A percentile compares a stretch with the other conserved stretches of the same genome.
These are phyloP conservation scores for Carallia brachiata DNA, from an alignment of 345 rosid species.

Conservation along the genomic window DNA sequence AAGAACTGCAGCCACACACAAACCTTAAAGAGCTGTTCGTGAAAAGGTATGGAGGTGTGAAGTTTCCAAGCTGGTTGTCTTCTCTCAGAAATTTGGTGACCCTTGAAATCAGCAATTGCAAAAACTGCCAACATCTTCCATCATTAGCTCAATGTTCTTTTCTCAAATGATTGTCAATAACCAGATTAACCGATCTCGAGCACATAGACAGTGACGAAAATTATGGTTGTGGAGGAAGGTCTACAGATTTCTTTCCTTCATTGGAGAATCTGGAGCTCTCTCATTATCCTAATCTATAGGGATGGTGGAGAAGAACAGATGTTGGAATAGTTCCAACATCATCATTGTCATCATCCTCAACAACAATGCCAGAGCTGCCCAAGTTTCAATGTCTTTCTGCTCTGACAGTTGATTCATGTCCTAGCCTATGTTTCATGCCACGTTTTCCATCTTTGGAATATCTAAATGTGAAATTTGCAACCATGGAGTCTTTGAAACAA, in stretches of 20 bases:
- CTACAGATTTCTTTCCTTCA: conserved; percentile 1
- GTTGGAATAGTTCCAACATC: no score
- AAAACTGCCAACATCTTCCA: not conserved
- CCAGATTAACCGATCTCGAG: not conserved
- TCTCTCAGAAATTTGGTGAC: conserved; percentile 2
- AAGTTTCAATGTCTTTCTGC: no score
- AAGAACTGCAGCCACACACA: not conserved
- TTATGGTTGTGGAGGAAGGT: no score
- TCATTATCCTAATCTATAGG: conserved; percentile 9
- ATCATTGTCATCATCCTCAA: no score
- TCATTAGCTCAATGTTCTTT: not conserved
- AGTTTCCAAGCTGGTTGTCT: conserved; percentile 13
- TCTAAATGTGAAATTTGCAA: no score
- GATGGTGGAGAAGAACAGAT: conserved; percentile 4
- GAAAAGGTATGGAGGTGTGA: not conserved
- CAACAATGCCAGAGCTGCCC: no score
- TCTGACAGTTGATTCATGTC: no score
- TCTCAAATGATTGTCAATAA: not conserved
- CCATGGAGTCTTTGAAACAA: no score
- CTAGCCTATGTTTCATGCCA: no score
- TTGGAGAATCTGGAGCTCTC: conserved; percentile 4
- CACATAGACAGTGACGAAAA: not conserved
- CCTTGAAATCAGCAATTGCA: not conserved
- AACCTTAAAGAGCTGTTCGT: not conserved
- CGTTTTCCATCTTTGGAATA: no score